Percentiles rank a stretch among this genome's conserved stretches.
These are phyloP conservation scores for Zizania palustris DNA, from an alignment of 202 grass and related monocot genomes.

Conservation along the genomic window DNA sequence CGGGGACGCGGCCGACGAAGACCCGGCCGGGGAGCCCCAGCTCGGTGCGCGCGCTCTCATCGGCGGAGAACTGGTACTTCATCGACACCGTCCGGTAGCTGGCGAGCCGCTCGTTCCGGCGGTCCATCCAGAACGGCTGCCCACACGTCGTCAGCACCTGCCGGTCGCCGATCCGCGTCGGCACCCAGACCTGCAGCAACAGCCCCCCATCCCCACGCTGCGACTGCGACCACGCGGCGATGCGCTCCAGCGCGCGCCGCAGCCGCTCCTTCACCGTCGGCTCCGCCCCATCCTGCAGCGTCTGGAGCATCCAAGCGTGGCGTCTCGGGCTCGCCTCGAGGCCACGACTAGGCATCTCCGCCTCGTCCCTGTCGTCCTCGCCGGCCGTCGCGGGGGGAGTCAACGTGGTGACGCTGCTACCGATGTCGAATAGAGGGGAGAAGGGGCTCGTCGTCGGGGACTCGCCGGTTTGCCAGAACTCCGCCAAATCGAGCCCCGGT, in stretches of 20 bases:
- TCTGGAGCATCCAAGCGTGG: conserved; percentile 40
- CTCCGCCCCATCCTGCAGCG: not conserved
- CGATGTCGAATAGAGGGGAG: conserved; percentile 61
- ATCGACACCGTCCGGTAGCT: conserved; percentile 68
- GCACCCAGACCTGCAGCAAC: conserved; percentile 83
- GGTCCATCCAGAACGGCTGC: conserved; percentile 78
- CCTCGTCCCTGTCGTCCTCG: conserved; percentile 26
- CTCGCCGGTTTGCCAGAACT: conserved; percentile 42
- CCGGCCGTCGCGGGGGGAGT: conserved; percentile 13
- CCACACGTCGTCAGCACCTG: conserved; percentile 85
- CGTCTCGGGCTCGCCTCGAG: not conserved
- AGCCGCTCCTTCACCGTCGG: conserved; percentile 65
- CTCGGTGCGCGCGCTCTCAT: conserved; percentile 50
- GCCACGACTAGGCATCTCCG: not conserved
- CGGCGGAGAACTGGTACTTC: conserved; percentile 82
- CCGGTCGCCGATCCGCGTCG: conserved; percentile 60
- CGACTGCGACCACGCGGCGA: conserved; percentile 55
- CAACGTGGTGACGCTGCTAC: conserved; percentile 38
- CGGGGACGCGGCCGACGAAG: conserved; percentile 81
- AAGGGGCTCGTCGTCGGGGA: conserved; percentile 37
- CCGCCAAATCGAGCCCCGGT: conserved; percentile 49
- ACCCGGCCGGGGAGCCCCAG: conserved; percentile 87
- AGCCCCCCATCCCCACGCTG: conserved; percentile 51
- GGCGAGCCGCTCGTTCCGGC: conserved; percentile 50
- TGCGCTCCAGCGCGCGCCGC: conserved; percentile 57